A percentile compares a stretch with the other conserved stretches of the same genome.
Evolutionary conservation across 129 eudicot genomes (phyloP).

Genomic region (Flaveria ramosissima): DNA sequence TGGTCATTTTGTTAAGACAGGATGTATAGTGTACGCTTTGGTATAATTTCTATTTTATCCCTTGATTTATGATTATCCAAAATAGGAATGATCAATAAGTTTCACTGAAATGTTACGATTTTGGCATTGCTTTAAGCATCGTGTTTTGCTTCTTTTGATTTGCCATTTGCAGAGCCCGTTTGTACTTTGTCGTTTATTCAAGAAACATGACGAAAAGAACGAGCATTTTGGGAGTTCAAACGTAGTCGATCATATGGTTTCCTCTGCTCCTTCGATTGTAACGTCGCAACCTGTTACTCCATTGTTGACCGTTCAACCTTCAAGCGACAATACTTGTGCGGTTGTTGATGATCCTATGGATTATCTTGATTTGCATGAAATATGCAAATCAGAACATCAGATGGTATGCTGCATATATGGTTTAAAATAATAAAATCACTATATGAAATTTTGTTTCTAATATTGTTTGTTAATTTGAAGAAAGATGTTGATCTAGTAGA

Average conservation of each 20-base stretch:
- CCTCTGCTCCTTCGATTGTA: constrained; percentile 39
- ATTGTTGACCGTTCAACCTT: constrained; percentile 23
- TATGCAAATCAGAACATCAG: constrained; percentile 36
- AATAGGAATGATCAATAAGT: not conserved
- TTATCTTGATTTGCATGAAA: constrained; percentile 38
- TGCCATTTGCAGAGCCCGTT: constrained; percentile 53
- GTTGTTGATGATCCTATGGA: not conserved
- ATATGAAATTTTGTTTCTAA: not conserved
- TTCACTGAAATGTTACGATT: not conserved
- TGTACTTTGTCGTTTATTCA: constrained; percentile 77
- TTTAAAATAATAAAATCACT: not conserved
- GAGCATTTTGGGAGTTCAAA: constrained; percentile 48
- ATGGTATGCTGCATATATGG: constrained; percentile 35
- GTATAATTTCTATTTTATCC: no score
- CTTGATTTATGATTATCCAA: not conserved
- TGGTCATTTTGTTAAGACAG: no score
- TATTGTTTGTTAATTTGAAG: constrained; percentile 35
- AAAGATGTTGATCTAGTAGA: constrained; percentile 28
- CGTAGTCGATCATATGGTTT: not conserved
- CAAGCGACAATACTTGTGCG: constrained; percentile 24
- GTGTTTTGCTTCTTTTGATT: constrained; percentile 3
- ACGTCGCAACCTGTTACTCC: constrained; percentile 55
- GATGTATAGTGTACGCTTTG: no score
- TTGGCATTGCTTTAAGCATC: not conserved
- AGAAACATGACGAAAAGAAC: constrained; percentile 61